A percentile compares a stretch with the other conserved stretches of the same genome.
These are phyloP conservation scores for Candida glucosophila DNA, from an alignment of 1,139 yeast genomes.

Conservation along the genomic window DNA sequence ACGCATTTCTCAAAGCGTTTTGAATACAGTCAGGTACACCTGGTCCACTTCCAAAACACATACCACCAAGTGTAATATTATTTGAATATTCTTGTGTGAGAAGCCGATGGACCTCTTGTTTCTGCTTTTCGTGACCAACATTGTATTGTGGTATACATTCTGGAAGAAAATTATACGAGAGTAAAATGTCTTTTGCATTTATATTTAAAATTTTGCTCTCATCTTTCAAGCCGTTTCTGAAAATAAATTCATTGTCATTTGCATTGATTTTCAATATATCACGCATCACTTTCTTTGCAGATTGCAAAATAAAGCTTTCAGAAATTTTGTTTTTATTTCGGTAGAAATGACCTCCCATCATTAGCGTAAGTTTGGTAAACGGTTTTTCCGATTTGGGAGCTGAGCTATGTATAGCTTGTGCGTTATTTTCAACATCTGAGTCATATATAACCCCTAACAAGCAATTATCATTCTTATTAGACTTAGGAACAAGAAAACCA, in stretches of 20 bases:
- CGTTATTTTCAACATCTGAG: conserved; percentile 61
- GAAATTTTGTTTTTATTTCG: conserved; percentile 33
- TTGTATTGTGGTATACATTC: conserved; percentile 77
- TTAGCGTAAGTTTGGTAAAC: conserved; percentile 71
- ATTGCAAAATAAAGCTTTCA: conserved; percentile 28
- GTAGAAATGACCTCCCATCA: conserved; percentile 79
- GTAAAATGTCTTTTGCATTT: conserved; percentile 21
- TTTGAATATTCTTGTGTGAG: conserved; percentile 25
- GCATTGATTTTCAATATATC: conserved; percentile 43
- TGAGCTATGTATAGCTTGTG: conserved; percentile 10
- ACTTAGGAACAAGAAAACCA: conserved; percentile 76
- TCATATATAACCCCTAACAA: conserved; percentile 86
- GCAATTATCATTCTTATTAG: conserved; percentile 46
- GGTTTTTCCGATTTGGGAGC: too few species aligned
- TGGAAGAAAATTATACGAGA: conserved; percentile 27
- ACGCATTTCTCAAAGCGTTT: conserved; percentile 54
- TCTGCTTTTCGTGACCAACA: conserved; percentile 56
- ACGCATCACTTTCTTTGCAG: conserved; percentile 39
- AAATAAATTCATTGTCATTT: conserved; percentile 16
- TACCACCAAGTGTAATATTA: conserved; percentile 64
- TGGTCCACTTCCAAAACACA: conserved; percentile 72
- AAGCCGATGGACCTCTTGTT: conserved; percentile 22
- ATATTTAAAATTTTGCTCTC: conserved; percentile 15
- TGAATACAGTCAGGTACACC: conserved; percentile 86
- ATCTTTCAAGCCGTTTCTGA: conserved; percentile 17